Evolutionary conservation across 1,139 yeast species (phyloP).

Genomic region (Taphrina populina): DNA sequence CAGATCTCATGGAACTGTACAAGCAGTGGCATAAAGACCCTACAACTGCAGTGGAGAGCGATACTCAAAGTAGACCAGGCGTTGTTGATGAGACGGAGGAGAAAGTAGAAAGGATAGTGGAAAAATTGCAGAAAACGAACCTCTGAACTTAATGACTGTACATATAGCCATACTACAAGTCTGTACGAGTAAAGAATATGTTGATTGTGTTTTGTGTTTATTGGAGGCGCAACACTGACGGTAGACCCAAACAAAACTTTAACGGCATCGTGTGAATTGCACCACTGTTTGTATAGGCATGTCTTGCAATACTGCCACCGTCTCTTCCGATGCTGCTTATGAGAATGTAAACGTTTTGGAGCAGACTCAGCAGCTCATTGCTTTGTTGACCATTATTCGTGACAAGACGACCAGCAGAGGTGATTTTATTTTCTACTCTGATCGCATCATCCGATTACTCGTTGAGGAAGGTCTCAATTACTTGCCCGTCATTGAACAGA

Average conservation of each 20-base stretch:
- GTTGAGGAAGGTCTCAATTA: conserved; percentile 91
- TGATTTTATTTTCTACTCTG: conserved; percentile 92
- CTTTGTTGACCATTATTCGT: conserved; percentile 86
- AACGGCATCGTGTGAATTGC: too few species aligned
- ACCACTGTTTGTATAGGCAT: too few species aligned
- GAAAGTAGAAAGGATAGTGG: conserved; percentile 3
- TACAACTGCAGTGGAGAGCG: neutral
- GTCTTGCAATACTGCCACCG: conserved; percentile 24
- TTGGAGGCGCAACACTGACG: too few species aligned
- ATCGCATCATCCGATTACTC: conserved; percentile 83
- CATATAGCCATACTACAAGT: too few species aligned
- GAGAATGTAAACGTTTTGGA: conserved; percentile 62
- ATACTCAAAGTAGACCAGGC: neutral
- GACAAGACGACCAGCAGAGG: conserved; percentile 67
- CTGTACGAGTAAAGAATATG: too few species aligned
- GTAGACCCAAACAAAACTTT: too few species aligned
- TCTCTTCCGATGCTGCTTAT: conserved; percentile 18
- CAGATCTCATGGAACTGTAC: conserved; percentile 36
- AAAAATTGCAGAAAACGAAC: conserved; percentile 12
- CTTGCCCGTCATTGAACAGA: conserved; percentile 71
- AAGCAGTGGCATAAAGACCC: conserved; percentile 1
- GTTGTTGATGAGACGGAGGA: neutral
- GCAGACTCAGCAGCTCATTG: conserved; percentile 84
- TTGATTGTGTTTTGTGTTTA: too few species aligned
- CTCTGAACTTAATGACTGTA: too few species aligned